phyloP scores from a whole-genome alignment of 352 stramenopile species.

The Pythium utonaiense region DNA sequence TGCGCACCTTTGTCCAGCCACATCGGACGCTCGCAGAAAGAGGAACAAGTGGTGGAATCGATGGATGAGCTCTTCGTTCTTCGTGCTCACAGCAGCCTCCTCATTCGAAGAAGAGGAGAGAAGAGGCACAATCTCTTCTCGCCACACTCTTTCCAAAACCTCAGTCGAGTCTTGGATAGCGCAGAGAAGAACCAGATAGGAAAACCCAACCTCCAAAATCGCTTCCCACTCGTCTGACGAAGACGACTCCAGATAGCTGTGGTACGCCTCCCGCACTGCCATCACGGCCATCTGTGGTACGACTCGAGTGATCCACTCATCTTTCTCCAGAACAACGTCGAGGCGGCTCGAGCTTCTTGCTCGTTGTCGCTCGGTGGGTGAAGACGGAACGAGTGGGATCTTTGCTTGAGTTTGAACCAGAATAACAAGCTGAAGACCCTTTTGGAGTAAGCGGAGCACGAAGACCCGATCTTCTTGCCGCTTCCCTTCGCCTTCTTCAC shows the following conservation, averaged over 20 bases:
- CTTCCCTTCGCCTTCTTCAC: constrained; percentile 33
- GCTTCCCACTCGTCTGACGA: constrained; percentile 5
- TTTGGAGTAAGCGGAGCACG: constrained; percentile 53
- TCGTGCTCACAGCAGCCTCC: background rate
- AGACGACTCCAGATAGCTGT: background rate
- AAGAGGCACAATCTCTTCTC: constrained; percentile 27
- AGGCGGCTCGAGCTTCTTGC: background rate
- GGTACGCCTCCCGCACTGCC: constrained; percentile 7
- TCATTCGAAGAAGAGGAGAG: constrained; percentile 10
- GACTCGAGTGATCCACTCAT: constrained; percentile 9
- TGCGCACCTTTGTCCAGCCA: background rate
- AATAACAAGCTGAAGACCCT: constrained; percentile 46
- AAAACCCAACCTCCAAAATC: constrained; percentile 40
- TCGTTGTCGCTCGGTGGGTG: background rate
- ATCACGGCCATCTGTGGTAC: constrained; percentile 9
- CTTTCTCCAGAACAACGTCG: background rate
- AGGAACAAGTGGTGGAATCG: constrained; percentile 5
- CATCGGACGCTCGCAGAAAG: background rate
- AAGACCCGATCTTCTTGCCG: constrained; percentile 34
- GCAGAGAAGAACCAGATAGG: constrained; percentile 43
- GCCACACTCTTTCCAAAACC: constrained; percentile 35
- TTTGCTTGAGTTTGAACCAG: constrained; percentile 18
- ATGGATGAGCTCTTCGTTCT: background rate
- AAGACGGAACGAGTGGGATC: constrained; percentile 6
- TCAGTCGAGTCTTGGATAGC: background rate